A percentile compares a stretch with the other conserved stretches of the same genome.
These are phyloP conservation scores for Porogramme epimiltina DNA, from an alignment of 1,284 basidiomycete genomes.

Conservation along the genomic window DNA sequence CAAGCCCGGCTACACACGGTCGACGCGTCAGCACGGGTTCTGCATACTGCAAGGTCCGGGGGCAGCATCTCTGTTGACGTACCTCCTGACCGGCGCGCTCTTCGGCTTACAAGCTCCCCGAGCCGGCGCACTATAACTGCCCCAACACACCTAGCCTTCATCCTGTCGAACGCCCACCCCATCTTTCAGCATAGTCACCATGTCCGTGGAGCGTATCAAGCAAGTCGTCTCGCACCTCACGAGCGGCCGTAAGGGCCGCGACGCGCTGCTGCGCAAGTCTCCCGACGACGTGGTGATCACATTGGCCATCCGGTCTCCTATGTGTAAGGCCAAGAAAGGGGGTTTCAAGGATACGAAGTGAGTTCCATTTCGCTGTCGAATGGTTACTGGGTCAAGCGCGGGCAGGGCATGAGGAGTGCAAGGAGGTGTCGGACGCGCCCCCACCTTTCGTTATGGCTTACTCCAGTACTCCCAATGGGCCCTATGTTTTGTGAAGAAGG, in stretches of 20 bases:
- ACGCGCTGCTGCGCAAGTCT: constrained; percentile 54
- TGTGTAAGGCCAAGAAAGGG: constrained; percentile 80
- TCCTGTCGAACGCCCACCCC: not conserved
- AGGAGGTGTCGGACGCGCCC: too few relatives aligned
- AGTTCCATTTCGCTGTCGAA: constrained; percentile 15
- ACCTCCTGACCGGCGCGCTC: not conserved
- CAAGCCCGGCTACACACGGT: too few relatives aligned
- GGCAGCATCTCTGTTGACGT: too few relatives aligned
- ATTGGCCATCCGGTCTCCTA: constrained; percentile 73
- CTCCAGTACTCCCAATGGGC: too few relatives aligned
- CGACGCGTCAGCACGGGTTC: too few relatives aligned
- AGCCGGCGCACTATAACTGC: too few relatives aligned
- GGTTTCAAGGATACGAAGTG: constrained; percentile 79
- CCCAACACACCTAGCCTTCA: not conserved
- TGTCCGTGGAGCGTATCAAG: constrained; percentile 54
- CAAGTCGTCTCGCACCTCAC: constrained; percentile 66
- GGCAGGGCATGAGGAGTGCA: too few relatives aligned
- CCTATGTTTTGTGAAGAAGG: too few relatives aligned
- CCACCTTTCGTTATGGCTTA: too few relatives aligned
- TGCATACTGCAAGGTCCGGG: not conserved
- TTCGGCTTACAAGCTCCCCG: not conserved
- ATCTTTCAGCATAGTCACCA: not conserved
- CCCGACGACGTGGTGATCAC: constrained; percentile 82
- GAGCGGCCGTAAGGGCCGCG: constrained; percentile 40
- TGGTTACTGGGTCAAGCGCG: constrained; percentile 45